Percentiles rank a stretch among this genome's conserved stretches.
These are phyloP conservation scores for Cladobotryum protrusum DNA, from an alignment of 2,329 filamentous ascomycete genomes.

Conservation along the genomic window DNA sequence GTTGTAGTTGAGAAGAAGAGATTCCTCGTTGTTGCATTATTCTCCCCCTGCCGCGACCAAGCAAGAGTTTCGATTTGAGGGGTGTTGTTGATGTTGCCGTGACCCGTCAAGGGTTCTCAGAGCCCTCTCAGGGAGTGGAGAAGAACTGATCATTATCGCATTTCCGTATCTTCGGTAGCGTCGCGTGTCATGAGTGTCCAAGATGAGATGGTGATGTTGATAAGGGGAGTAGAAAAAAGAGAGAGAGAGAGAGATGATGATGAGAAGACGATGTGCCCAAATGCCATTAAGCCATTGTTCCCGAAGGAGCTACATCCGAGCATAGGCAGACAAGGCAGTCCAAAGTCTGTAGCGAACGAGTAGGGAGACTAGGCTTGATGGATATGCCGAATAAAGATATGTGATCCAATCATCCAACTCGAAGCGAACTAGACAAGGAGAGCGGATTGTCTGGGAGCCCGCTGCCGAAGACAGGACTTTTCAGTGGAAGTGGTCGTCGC, in stretches of 20 bases:
- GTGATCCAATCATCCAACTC: slow-evolving; percentile 40
- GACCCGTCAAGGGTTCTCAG: slow-evolving; percentile 1
- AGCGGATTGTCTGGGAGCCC: slow-evolving; percentile 37
- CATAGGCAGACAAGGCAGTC: slow-evolving; percentile 31
- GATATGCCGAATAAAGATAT: slow-evolving; percentile 43
- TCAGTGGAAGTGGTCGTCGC: slow-evolving; percentile 44
- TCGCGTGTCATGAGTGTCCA: slow-evolving; percentile 18
- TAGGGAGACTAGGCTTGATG: slow-evolving; percentile 44
- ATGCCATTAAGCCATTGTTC: not conserved
- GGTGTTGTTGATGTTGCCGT: not conserved
- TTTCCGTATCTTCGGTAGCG: slow-evolving; percentile 27
- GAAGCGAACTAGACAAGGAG: slow-evolving; percentile 36
- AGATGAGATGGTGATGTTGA: slow-evolving; percentile 12
- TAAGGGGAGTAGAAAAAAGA: slow-evolving; percentile 3
- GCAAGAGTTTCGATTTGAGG: not conserved
- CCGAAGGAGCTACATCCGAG: not conserved
- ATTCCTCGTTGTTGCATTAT: too few species aligned
- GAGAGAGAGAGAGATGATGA: not conserved
- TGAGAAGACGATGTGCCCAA: not conserved
- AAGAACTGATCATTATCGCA: slow-evolving; percentile 18
- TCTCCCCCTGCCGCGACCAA: not conserved
- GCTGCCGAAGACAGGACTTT: slow-evolving; percentile 46
- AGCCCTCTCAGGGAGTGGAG: not conserved
- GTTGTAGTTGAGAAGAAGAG: slow-evolving; percentile 7
- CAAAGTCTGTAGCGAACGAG: slow-evolving; percentile 40